Conservation (phyloP, 163 green algal species). For the Chloroidium sp. region DNA sequence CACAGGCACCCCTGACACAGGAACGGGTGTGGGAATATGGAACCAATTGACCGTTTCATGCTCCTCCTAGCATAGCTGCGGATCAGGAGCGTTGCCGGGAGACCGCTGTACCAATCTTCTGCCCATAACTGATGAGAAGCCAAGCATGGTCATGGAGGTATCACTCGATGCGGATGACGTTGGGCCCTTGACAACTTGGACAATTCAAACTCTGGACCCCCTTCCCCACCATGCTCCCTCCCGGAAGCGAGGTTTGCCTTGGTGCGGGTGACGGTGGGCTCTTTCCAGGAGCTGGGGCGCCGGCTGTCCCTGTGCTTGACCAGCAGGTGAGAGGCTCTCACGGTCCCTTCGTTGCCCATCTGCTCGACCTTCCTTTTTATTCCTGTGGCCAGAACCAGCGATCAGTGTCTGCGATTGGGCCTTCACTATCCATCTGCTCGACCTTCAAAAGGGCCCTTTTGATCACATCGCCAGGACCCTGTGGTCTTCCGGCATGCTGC, state of each 20-base stretch:
- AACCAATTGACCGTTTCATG: too few relatives aligned
- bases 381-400: neutral
- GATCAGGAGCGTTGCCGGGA: too few relatives aligned
- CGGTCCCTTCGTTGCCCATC: conserved; percentile 12
- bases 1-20: too few relatives aligned
- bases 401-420: neutral
- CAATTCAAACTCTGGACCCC: too few relatives aligned
- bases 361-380: conserved; percentile 13
- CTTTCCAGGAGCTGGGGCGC: conserved; percentile 70
- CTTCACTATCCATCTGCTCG: neutral
- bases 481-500: neutral
- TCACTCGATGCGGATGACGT: too few relatives aligned
- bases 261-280: conserved; percentile 59
- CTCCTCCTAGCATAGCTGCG: too few relatives aligned
- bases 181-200: too few relatives aligned
- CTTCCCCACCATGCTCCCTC: too few relatives aligned
- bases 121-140: too few relatives aligned
- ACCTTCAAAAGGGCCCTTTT: neutral
- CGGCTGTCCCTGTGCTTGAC: conserved; percentile 72
- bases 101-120: too few relatives aligned
- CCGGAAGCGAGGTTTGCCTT: conserved; percentile 8
- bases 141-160: too few relatives aligned
- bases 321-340: conserved; percentile 71
- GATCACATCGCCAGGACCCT: neutral
- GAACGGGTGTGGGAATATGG: too few relatives aligned